A percentile compares a stretch with the other conserved stretches of the same genome.
Evolutionary conservation across 2,329 filamentous ascomycete genomes (phyloP).

Genomic region (Paraconiothyrium sp.): DNA sequence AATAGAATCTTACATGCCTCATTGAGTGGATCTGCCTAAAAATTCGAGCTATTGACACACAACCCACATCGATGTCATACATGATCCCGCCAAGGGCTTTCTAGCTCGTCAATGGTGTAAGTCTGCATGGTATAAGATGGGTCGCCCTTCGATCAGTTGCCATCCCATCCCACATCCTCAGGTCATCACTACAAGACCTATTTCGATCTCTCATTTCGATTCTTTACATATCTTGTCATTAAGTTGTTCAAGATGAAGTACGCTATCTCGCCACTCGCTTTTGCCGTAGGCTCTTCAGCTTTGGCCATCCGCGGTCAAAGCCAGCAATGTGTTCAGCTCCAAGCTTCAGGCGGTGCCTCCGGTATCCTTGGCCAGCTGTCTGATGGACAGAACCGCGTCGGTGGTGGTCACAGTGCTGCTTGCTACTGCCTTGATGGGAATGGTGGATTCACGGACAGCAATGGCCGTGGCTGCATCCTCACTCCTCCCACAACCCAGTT

Average conservation of each 20-base stretch:
- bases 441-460: constrained; percentile 61
- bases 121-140: constrained; percentile 1
- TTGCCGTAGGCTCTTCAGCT: constrained; percentile 35
- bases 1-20: not conserved
- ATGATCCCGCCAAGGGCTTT: not conserved
- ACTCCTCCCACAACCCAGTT: constrained; percentile 68
- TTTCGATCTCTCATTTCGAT: not conserved
- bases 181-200: not conserved
- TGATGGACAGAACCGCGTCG: constrained; percentile 70
- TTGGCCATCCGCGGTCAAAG: constrained; percentile 29
- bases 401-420: constrained; percentile 58
- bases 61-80: constrained; percentile 11
- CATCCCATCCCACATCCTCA: not conserved
- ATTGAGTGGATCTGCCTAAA: not conserved
- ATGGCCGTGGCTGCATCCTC: constrained; percentile 69
- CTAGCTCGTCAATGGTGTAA: not conserved
- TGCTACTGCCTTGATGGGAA: constrained; percentile 64
- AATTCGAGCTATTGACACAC: not conserved
- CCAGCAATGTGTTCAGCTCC: constrained; percentile 30
- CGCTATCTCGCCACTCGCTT: constrained; percentile 28
- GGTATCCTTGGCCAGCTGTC: constrained; percentile 68
- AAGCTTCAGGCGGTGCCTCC: constrained; percentile 37
- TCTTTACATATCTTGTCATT: constrained; percentile 6
- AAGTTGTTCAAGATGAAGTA: constrained; percentile 32
- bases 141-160: not conserved